Percentiles rank a stretch among this genome's conserved stretches.
These are phyloP conservation scores for Lactarius hatsudake DNA, from an alignment of 768 basidiomycete species.

Conservation along the genomic window DNA sequence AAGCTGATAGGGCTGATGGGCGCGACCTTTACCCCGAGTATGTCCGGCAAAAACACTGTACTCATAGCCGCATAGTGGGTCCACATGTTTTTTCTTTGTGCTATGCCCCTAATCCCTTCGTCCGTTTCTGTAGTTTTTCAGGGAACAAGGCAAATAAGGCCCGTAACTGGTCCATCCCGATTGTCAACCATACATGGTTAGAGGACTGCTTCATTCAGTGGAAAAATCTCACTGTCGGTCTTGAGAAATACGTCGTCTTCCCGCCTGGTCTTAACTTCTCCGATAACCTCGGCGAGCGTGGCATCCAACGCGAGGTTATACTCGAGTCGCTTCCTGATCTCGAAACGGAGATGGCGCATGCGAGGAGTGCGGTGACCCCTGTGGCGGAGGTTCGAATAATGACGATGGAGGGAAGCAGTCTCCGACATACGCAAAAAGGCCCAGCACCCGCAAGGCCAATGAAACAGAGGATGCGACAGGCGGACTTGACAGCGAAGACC, in stretches of 20 bases:
- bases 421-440: slow-evolving; percentile 27
- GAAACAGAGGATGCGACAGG: slow-evolving; percentile 34
- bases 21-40: slow-evolving; percentile 75
- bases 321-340: slow-evolving; percentile 22
- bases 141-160: slow-evolving; percentile 68
- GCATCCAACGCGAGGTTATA: slow-evolving; percentile 24
- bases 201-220: slow-evolving; percentile 87
- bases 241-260: slow-evolving; percentile 67
- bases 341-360: slow-evolving; percentile 10
- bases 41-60: slow-evolving; percentile 73
- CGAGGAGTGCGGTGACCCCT: neutral
- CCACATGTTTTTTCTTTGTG: neutral
- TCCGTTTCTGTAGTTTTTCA: slow-evolving; percentile 25
- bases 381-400: neutral
- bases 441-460: slow-evolving; percentile 23
- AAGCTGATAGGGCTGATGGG: slow-evolving; percentile 76
- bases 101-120: slow-evolving; percentile 1
- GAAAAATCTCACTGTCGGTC: slow-evolving; percentile 61
- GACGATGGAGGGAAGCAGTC: slow-evolving; percentile 4
- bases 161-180: slow-evolving; percentile 73
- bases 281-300: slow-evolving; percentile 37
- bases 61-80: slow-evolving; percentile 84
- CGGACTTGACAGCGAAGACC: slow-evolving; percentile 25
- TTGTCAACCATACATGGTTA: slow-evolving; percentile 89
- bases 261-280: slow-evolving; percentile 67